Percentiles rank a stretch among this genome's conserved stretches.
phyloP scores from a whole-genome alignment of 805 yeast species.

The Torulaspora gathmanii region DNA sequence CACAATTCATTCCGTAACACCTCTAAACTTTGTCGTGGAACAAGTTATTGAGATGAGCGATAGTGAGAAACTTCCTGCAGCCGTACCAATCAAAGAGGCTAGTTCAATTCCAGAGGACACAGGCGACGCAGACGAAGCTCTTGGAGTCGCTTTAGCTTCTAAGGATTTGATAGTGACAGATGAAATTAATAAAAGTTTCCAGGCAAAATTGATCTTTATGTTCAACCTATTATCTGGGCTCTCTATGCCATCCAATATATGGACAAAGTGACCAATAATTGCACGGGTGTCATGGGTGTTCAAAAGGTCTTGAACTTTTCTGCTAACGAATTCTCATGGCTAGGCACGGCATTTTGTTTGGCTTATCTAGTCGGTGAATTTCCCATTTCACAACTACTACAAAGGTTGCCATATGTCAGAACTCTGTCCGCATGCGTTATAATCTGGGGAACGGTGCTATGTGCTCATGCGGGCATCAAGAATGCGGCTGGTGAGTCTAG shows the following conservation, averaged over 20 bases:
- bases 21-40: background rate
- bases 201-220: slow-evolving; percentile 11
- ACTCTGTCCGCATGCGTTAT: slow-evolving; percentile 5
- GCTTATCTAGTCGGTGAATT: slow-evolving; percentile 9
- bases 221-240: slow-evolving; percentile 11
- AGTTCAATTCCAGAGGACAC: background rate
- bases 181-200: slow-evolving; percentile 7
- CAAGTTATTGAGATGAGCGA: slow-evolving; percentile 1
- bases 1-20: too few relatives aligned
- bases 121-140: slow-evolving; percentile 10
- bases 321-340: slow-evolving; percentile 10
- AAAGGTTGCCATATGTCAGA: slow-evolving; percentile 8
- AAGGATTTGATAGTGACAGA: slow-evolving; percentile 7
- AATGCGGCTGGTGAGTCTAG: slow-evolving; percentile 10
- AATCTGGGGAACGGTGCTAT: slow-evolving; percentile 6
- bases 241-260: slow-evolving; percentile 10
- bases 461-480: slow-evolving; percentile 7
- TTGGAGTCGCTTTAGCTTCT: slow-evolving; percentile 8
- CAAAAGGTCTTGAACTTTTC: slow-evolving; percentile 5
- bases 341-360: slow-evolving; percentile 11
- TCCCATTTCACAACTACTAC: slow-evolving; percentile 5
- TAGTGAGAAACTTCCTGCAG: background rate
- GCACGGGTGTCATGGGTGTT: slow-evolving; percentile 13
- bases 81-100: background rate
- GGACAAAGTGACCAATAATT: slow-evolving; percentile 12